Conservation (phyloP, 345 rosid genomes). For the Euclidium syriacum region DNA sequence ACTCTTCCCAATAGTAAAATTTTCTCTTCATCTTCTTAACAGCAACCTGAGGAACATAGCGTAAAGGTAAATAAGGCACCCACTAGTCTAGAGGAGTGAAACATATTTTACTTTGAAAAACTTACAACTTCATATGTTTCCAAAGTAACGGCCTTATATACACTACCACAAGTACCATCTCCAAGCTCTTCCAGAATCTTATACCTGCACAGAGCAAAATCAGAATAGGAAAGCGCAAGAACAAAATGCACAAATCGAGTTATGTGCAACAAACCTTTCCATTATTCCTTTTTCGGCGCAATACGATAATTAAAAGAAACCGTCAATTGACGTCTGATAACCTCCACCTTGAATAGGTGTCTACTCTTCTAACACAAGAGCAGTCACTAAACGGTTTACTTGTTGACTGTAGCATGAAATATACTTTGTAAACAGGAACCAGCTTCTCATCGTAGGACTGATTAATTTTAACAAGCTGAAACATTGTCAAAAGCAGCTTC, state of each 20-base stretch:
- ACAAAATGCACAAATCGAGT: background rate
- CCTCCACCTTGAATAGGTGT: constrained; percentile 47
- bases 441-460: constrained; percentile 49
- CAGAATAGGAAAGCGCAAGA: background rate
- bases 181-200: constrained; percentile 86
- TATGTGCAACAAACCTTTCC: constrained; percentile 57
- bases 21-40: constrained; percentile 95
- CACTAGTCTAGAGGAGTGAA: background rate
- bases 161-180: constrained; percentile 95
- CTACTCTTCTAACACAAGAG: constrained; percentile 41
- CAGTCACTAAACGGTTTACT: constrained; percentile 33
- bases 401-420: constrained; percentile 67
- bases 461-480: constrained; percentile 39
- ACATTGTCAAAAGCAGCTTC: constrained; percentile 80
- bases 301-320: constrained; percentile 31
- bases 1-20: constrained; percentile 90
- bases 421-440: constrained; percentile 39
- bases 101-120: background rate
- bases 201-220: constrained; percentile 42
- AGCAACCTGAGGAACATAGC: constrained; percentile 60
- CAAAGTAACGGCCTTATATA: constrained; percentile 70
- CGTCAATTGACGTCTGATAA: constrained; percentile 64
- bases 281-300: constrained; percentile 34
- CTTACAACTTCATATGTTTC: constrained; percentile 73
- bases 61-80: background rate